These are phyloP conservation scores for Neonectria neomacrospora DNA, from an alignment of 2,329 filamentous ascomycete species.

Conservation along the genomic window DNA sequence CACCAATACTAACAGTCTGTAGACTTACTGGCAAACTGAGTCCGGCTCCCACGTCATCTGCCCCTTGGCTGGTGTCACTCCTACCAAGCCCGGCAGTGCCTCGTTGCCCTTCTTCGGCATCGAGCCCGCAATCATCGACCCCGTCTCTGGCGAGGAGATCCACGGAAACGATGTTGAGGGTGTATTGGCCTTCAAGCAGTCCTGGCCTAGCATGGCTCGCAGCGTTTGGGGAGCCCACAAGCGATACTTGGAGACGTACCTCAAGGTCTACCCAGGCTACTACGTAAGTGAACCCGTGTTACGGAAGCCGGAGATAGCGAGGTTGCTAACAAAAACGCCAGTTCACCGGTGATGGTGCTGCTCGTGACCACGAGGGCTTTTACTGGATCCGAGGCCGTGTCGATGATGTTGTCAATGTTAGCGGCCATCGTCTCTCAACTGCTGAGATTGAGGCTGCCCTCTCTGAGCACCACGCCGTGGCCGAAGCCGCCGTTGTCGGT, in stretches of 20 bases:
- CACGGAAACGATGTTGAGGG: conserved; percentile 97
- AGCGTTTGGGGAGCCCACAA: conserved; percentile 98
- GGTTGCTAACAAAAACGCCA: conserved; percentile 47
- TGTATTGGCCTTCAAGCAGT: conserved; percentile 94
- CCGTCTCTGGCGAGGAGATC: conserved; percentile 92
- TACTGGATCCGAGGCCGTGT: conserved; percentile 99
- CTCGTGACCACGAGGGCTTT: conserved; percentile 96
- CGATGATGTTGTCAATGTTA: conserved; percentile 98
- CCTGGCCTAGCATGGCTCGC: conserved; percentile 98
- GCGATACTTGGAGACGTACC: conserved; percentile 98
- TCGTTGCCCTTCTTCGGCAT: conserved; percentile 98
- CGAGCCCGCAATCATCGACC: conserved; percentile 96
- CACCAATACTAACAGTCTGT: conserved; percentile 37
- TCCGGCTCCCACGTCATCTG: conserved; percentile 97
- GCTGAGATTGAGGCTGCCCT: conserved; percentile 98
- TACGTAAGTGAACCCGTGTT: conserved; percentile 74
- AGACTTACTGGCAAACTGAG: conserved; percentile 99
- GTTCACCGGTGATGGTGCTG: conserved; percentile 95
- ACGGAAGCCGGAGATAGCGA: neutral
- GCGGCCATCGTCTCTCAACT: conserved; percentile 93
- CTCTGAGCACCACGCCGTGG: conserved; percentile 89
- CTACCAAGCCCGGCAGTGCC: conserved; percentile 95
- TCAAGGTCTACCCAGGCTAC: conserved; percentile 97
- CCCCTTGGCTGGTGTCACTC: conserved; percentile 90
- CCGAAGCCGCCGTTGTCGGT: conserved; percentile 95